Evolutionary conservation across 192 early-diverging fungal species (phyloP), one percentile per base, ranked within the genome.

Genomic region (Oehlia diaphana): DNA sequence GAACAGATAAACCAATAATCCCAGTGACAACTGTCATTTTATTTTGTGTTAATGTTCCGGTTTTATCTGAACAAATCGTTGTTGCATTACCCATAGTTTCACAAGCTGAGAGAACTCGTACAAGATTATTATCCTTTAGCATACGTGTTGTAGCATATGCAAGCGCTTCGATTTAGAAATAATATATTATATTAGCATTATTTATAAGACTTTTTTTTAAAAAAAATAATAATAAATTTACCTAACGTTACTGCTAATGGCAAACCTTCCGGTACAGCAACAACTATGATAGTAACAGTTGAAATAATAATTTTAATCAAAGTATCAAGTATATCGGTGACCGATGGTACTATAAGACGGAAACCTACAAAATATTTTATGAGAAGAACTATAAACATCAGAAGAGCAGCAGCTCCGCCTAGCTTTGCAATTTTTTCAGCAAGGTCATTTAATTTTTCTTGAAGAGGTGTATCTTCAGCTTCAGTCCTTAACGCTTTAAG

Each of bases 11-110:
- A 47, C 94, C 94, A 47, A 98, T 81, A 58, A 91, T 89, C 58
- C 96, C 96, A 14, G 92, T 88, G 35, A 97, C 96, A n/a, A 99
- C 95, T 3, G 95, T 95, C 98, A 99, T 99, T 72, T 90, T 88
- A 88, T 99, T 99, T 78, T 96, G 94, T 3, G 98, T 99, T 53
- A 99, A 86, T 10, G 98, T 99, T 31, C 98, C 98, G 0, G 98
- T 99, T 84, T 99, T 99, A 87, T 99, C 98, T 21, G 96, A 97
- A 85, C 98, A 99, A 31, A 99, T 91, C 1, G 97, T 98, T 12
- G 97, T 99, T 12, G 98, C 98, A 80, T 96, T 97, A 70, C 94
- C 94, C 98, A 99, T 99, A 31, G 97, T 98, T 84, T 99, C 98
- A 84, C 98, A 99, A 9, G 98, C 95, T 37, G 94, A 92, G 14